Conservation (phyloP, 1,139 yeast genomes). For the Hansenula sp. region DNA sequence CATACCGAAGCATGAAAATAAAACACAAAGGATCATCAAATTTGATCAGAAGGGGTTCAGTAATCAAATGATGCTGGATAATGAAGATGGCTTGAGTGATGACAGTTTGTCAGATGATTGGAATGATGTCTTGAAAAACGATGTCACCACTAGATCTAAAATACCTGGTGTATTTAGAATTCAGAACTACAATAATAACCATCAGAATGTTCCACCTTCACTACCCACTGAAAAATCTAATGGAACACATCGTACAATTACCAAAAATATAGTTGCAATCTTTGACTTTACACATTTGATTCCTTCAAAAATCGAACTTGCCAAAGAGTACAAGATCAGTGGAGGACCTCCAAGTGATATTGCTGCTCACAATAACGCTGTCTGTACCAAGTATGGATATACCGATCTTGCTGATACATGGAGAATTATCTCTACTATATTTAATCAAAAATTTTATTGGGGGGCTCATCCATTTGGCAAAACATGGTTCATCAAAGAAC, state of each 20-base stretch:
- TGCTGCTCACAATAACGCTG: conserved; percentile 67
- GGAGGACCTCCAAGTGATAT: conserved; percentile 65
- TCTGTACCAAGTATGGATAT: conserved; percentile 64
- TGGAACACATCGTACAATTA: conserved; percentile 15
- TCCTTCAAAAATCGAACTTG: conserved; percentile 76
- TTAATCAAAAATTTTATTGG: conserved; percentile 54
- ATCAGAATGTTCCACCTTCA: conserved; percentile 7
- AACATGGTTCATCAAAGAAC: conserved; percentile 63
- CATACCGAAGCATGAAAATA: conserved; percentile 47
- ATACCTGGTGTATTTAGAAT: conserved; percentile 27
- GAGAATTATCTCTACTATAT: conserved; percentile 46
- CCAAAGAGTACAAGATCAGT: conserved; percentile 66
- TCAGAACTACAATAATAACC: conserved; percentile 18
- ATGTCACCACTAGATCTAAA: conserved; percentile 29
- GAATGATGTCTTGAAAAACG: conserved; percentile 35
- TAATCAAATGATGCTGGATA: conserved; percentile 22
- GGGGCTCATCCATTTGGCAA: conserved; percentile 81
- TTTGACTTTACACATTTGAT: conserved; percentile 66
- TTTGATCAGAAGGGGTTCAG: conserved; percentile 42
- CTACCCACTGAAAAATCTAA: conserved; percentile 17
- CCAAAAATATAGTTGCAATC: conserved; percentile 51
- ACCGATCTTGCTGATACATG: conserved; percentile 72
- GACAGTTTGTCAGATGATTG: conserved; percentile 36
- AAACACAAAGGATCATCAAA: conserved; percentile 32
- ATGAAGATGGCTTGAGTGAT: conserved; percentile 30